phyloP scores from a whole-genome alignment of 805 yeast genomes.

The Nakazawaea ishiwadae region DNA sequence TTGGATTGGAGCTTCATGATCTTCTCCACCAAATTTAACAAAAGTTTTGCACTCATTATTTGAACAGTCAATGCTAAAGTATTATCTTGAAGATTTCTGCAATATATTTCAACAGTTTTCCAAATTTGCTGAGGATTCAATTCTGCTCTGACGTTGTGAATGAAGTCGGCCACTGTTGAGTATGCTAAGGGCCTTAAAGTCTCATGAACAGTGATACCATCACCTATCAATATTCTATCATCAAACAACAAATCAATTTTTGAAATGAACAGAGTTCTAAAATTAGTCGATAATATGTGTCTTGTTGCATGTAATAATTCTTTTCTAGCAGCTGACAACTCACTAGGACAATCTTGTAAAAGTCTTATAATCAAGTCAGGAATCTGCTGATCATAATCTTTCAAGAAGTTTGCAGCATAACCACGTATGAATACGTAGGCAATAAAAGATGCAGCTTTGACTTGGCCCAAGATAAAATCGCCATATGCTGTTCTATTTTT shows the following conservation, averaged over 20 bases:
- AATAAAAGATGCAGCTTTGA: slow-evolving; percentile 90
- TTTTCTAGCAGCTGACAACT: slow-evolving; percentile 83
- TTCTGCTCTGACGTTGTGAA: slow-evolving; percentile 86
- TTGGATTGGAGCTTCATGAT: slow-evolving; percentile 78
- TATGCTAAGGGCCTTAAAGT: slow-evolving; percentile 90
- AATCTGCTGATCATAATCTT: slow-evolving; percentile 55
- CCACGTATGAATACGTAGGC: slow-evolving; percentile 90
- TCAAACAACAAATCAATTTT: slow-evolving; percentile 82
- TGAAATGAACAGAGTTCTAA: slow-evolving; percentile 75
- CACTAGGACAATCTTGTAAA: slow-evolving; percentile 93
- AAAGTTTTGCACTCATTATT: slow-evolving; percentile 90
- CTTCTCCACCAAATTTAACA: slow-evolving; percentile 84
- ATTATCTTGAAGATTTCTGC: slow-evolving; percentile 75
- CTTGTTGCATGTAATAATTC: slow-evolving; percentile 92
- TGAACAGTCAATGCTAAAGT: slow-evolving; percentile 85
- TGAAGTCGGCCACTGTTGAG: slow-evolving; percentile 91
- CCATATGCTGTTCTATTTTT: slow-evolving; percentile 75
- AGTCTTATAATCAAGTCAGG: slow-evolving; percentile 86
- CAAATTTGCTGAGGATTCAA: slow-evolving; percentile 79
- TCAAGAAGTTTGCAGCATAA: slow-evolving; percentile 61
- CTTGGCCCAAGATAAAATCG: slow-evolving; percentile 89
- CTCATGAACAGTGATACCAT: slow-evolving; percentile 87
- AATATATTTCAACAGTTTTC: slow-evolving; percentile 80
- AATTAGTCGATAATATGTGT: slow-evolving; percentile 90
- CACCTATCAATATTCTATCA: slow-evolving; percentile 84